Evolutionary conservation across 176 grass and related monocot genomes (phyloP), one percentile per base, ranked within the genome.

Genomic region (Leersia perrieri): DNA sequence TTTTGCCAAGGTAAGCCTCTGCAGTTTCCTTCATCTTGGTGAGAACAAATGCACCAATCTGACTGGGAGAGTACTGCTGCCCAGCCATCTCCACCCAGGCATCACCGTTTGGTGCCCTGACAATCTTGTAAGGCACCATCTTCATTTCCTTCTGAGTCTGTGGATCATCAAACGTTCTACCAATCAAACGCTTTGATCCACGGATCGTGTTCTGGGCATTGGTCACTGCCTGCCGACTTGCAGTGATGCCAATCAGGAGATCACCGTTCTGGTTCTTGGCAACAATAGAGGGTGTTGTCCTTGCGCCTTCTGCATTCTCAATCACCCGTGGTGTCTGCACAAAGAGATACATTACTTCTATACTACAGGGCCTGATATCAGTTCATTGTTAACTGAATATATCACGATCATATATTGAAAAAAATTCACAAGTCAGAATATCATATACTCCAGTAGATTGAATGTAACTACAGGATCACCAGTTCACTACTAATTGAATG

Each of bases 71-170:
- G 72, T 99, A 99, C 44, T 91, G 68, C 66, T 99, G 85, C 30
- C 93, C 93, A 38, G 63, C 90, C 93, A 99, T 90, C 80, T 99
- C 93, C 14, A 99, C 90, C 96, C 97, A 99, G 3, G 97, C 97
- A 83, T 97, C 94, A 51, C 94, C 94, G 23, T 93, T 97, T 1
- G 83, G 78, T 69, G 86, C 94, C 83, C 85, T 99, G 63, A 99
- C 93, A 63, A 99, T 99, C 79, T 93, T 99, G 89, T 99, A 99
- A 66, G 97, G 93, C 20, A 99, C 97, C 97, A 99, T 99, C 80
- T 99, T 93, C 84, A 95, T 86, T 66, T 99, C 96, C 73, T 95
- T 99, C 82, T 93, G 93, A 22, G 96, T 99, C 60, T 99, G 93
- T 0, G 82, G 90, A 63, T 98, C 96, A 38, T 99, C 84, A 25